Base-by-base conservation (phyloP, 345 rosid genomes). In the Aquilaria yunnanensis region DNA sequence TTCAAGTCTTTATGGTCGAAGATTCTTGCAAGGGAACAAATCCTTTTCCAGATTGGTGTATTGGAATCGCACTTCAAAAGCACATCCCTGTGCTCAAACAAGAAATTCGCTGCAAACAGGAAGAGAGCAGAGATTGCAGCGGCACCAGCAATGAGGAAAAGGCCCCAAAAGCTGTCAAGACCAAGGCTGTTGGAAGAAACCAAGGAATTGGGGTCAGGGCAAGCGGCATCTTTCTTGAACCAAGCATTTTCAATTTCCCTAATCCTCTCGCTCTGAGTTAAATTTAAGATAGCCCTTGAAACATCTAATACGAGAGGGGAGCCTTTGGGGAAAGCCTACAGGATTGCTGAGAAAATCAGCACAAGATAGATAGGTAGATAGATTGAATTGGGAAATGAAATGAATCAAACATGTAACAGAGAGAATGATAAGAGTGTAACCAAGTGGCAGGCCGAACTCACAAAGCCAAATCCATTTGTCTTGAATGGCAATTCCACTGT, bases 381-480 rank as follows among this genome's bases (percentile, higher is more conserved):
- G 43, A 2, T 52, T 53, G 4, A 23, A 6, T 16, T 6, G 45
- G 2, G 8, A 60, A 47, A 47, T 10, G 6, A 16, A 60, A 56
- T 4, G 47, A 45, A 54, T 52, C 10, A 13, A 45, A 46, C 10
- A 9, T 16, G 43, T 33, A 46, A 37, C 23, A 16, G 23, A 16
- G 23, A 16, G 23, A 16, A 16, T 16, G 23, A 16, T 16, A 16
- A 16, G 23, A 16, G 23, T 16, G 23, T n/a, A 2, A 51, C 10
- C 29, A 14, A 51, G 34, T 0, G 3, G 3, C 4, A 16, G 79
- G 2, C 79, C n/a, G 14, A 32, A 65, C 80, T 70, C 68, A 82
- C 87, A 7, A 84, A 84, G 12, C 89, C 83, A 6, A 79, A 75
- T 48, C 85, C 80, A 43, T 67, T 76, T 4, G 70, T 60, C 10